phyloP scores from a whole-genome alignment of 768 basidiomycete species.

The Punctularia strigosozonata region DNA sequence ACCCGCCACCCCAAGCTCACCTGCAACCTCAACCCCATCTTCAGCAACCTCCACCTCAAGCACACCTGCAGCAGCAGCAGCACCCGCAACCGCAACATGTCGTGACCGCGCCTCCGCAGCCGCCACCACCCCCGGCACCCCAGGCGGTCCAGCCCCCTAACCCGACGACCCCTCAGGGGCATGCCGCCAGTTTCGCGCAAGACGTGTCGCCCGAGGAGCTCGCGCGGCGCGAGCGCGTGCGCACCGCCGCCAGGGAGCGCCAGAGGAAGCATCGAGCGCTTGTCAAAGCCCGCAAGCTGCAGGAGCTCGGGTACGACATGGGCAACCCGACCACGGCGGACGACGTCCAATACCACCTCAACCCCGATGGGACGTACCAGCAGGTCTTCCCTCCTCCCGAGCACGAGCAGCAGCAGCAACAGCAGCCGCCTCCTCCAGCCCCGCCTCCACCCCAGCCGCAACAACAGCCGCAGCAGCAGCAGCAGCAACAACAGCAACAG shows the following conservation, averaged over 20 bases:
- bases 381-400: constrained; percentile 18
- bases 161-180: background rate
- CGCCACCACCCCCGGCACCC: constrained; percentile 4
- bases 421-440: constrained; percentile 15
- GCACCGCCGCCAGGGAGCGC: constrained; percentile 67
- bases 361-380: constrained; percentile 28
- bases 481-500: constrained; percentile 23
- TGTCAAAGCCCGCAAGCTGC: constrained; percentile 71
- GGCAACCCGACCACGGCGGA: constrained; percentile 64
- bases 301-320: constrained; percentile 76
- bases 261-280: constrained; percentile 74
- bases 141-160: constrained; percentile 1
- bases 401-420: constrained; percentile 22
- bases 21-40: constrained; percentile 12
- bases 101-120: constrained; percentile 6
- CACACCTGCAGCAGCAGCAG: constrained; percentile 14
- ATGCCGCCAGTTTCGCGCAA: constrained; percentile 16
- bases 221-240: constrained; percentile 56
- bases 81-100: constrained; percentile 6
- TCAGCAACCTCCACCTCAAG: constrained; percentile 13
- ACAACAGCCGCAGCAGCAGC: constrained; percentile 8
- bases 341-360: constrained; percentile 53
- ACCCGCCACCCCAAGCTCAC: constrained; percentile 12
- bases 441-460: constrained; percentile 14
- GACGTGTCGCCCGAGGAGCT: constrained; percentile 52